A percentile compares a stretch with the other conserved stretches of the same genome.
These are phyloP conservation scores for Fusarium chlamydosporum DNA, from an alignment of 2,329 filamentous ascomycete species.

Conservation along the genomic window DNA sequence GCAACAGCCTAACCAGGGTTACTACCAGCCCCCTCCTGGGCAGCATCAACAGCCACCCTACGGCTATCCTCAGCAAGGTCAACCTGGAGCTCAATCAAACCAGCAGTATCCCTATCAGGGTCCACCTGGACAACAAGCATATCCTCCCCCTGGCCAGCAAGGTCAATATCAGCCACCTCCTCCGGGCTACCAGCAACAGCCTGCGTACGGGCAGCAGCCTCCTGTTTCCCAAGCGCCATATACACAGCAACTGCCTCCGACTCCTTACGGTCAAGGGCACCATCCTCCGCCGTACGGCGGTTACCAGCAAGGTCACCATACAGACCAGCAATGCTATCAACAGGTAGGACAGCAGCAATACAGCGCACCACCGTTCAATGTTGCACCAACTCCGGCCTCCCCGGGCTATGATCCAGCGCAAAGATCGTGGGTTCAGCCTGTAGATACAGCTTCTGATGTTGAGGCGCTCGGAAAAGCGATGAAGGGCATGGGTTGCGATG, in stretches of 20 bases:
- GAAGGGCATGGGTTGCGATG: conserved; percentile 56
- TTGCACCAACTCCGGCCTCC: conserved; percentile 49
- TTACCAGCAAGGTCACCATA: conserved; percentile 31
- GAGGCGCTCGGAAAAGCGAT: conserved; percentile 54
- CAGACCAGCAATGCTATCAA: conserved; percentile 44
- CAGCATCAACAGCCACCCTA: conserved; percentile 34
- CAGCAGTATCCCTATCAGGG: conserved; percentile 27
- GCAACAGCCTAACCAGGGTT: conserved; percentile 20
- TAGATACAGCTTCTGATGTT: conserved; percentile 52
- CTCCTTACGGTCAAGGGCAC: conserved; percentile 27
- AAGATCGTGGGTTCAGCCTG: conserved; percentile 43
- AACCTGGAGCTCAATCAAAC: conserved; percentile 8
- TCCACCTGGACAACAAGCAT: conserved; percentile 29
- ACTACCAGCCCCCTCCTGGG: conserved; percentile 35
- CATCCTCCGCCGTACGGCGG: conserved; percentile 37
- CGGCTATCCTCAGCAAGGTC: conserved; percentile 25
- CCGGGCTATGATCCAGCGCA: conserved; percentile 52
- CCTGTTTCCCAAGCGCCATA: conserved; percentile 41
- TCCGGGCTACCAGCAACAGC: conserved; percentile 26
- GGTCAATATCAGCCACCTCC: conserved; percentile 12
- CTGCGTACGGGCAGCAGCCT: conserved; percentile 33
- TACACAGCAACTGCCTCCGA: conserved; percentile 28
- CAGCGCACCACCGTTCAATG: conserved; percentile 20
- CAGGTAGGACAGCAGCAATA: conserved; percentile 34
- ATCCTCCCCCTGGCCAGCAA: conserved; percentile 8